phyloP scores from a whole-genome alignment of 2,329 filamentous ascomycete genomes.

The Verticillium alfalfae region DNA sequence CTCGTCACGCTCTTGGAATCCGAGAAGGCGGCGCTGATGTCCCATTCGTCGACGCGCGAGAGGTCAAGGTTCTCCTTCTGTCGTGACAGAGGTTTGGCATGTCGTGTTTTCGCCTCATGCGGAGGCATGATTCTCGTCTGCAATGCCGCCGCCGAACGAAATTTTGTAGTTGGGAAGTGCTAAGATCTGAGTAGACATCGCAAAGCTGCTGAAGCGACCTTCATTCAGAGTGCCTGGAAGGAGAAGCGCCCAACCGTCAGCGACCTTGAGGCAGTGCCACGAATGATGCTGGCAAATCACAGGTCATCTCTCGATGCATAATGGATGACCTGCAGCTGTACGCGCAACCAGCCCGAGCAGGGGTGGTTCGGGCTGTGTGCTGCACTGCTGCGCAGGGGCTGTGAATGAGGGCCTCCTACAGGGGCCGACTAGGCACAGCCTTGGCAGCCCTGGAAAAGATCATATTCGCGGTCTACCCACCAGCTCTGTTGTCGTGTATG shows the following conservation, averaged over 20 bases:
- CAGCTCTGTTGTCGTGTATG: background rate
- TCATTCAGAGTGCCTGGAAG: background rate
- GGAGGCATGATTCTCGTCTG: background rate
- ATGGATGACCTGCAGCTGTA: background rate
- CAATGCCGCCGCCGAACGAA: background rate
- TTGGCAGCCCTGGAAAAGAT: background rate
- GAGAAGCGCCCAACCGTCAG: background rate
- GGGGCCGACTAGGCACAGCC: background rate
- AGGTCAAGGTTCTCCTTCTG: background rate
- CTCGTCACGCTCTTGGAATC: background rate
- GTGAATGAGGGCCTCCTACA: background rate
- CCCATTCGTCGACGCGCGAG: background rate
- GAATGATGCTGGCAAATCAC: background rate
- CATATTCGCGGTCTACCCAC: background rate
- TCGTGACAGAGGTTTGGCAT: background rate
- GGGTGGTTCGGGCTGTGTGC: background rate
- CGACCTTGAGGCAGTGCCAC: background rate
- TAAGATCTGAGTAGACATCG: background rate
- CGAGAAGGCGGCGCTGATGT: background rate
- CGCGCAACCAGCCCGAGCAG: too few species aligned
- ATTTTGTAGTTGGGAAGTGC: background rate
- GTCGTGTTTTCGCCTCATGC: background rate
- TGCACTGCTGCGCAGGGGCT: background rate
- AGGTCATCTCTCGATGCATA: background rate
- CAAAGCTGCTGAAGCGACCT: background rate